Conservation (phyloP, 169 alveolate genomes). For the Babesia sp. region DNA sequence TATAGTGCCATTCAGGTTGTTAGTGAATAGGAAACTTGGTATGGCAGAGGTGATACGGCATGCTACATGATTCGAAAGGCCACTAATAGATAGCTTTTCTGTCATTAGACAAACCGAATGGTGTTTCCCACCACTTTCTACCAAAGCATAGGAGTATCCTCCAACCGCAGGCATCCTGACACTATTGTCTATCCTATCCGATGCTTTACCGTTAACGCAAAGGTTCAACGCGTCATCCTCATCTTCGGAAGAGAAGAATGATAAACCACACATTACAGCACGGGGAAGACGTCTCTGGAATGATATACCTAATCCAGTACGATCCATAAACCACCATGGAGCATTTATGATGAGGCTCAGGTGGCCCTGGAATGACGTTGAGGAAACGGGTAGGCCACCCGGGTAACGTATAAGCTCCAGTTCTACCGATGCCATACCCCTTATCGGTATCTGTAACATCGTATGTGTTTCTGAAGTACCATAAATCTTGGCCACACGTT, state of each 20-base stretch:
- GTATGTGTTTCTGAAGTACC: slow-evolving; percentile 62
- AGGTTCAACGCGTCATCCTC: slow-evolving; percentile 34
- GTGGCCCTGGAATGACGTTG: slow-evolving; percentile 56
- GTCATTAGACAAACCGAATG: slow-evolving; percentile 79
- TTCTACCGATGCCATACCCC: slow-evolving; percentile 66
- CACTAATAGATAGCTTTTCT: slow-evolving; percentile 75
- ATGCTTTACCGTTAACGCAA: slow-evolving; percentile 16
- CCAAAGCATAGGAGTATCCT: slow-evolving; percentile 75
- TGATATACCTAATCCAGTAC: slow-evolving; percentile 81
- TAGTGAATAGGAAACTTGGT: slow-evolving; percentile 80
- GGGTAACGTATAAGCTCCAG: slow-evolving; percentile 70
- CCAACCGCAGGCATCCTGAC: slow-evolving; percentile 79
- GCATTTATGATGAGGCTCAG: slow-evolving; percentile 70
- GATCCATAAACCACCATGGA: slow-evolving; percentile 82
- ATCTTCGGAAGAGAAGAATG: slow-evolving; percentile 62
- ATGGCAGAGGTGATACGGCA: slow-evolving; percentile 81
- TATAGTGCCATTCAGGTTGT: slow-evolving; percentile 61
- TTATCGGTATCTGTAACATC: slow-evolving; percentile 35
- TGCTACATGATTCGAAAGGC: slow-evolving; percentile 73
- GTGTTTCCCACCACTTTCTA: slow-evolving; percentile 68
- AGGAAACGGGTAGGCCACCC: slow-evolving; percentile 54
- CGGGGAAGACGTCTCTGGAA: slow-evolving; percentile 72
- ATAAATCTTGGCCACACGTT: slow-evolving; percentile 54
- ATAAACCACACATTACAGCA: slow-evolving; percentile 74
- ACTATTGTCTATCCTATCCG: slow-evolving; percentile 18